Evolutionary conservation across 2,329 filamentous ascomycete genomes (phyloP), one percentile per base, ranked within the genome.

Genomic region (Chaetoscypha palmicola): DNA sequence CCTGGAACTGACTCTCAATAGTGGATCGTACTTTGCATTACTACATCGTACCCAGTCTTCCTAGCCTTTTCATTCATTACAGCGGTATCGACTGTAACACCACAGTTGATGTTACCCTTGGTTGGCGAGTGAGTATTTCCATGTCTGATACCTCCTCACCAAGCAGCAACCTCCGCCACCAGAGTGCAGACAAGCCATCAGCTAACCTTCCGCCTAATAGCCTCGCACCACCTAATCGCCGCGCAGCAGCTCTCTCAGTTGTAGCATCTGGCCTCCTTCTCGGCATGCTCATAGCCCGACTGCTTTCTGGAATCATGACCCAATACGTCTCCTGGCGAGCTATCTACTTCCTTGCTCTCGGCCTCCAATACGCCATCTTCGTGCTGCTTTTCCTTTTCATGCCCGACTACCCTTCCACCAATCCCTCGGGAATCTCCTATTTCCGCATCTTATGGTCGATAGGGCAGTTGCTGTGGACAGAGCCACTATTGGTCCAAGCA

Each of bases 371-470:
- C 55, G 58, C 77, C 7, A 80, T 91, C 49, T 74, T 82, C 44
- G 51, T 68, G 5, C 64, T 81, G 0, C 73, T 91, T 4, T 90
- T 77, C 68, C 60, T 79, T 34, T 86, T 80, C 62, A 83, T 92
- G 81, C 86, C 86, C 0, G 84, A 90, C 60, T 92, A 92, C 53
- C 87, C 86, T 0, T 73, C 76, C 1, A 83, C 83, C 3, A 90
- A 89, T 58, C 79, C 77, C 0, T 65, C 68, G 1, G 76, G 77
- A 0, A 63, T 83, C 11, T 77, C 76, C 47, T 91, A 90, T 60
- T 72, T 77, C 49, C 66, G 68, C 1, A 77, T 86, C 50, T 68
- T 91, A 2, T 73, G 70, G 62, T 76, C 72, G 22, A 87, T 91
- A 19, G 57, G 79, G 2, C 63, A 71, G 20, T 76, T 91, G 63